These are phyloP conservation scores for Skeletonema menzelii DNA, from an alignment of 108 stramenopile species.

Conservation along the genomic window DNA sequence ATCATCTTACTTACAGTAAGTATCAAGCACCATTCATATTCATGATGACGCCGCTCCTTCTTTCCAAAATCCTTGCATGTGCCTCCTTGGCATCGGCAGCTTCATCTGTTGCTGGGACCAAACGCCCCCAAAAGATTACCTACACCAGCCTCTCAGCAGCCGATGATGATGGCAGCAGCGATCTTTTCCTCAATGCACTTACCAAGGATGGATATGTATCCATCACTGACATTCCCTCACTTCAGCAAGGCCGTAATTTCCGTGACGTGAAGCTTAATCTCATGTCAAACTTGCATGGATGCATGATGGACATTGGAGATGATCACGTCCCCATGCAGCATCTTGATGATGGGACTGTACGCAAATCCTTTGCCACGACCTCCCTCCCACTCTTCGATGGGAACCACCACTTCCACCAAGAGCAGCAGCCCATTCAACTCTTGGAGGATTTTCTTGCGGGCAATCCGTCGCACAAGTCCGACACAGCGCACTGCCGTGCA, in stretches of 20 bases:
- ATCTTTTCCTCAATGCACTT: conserved; percentile 19
- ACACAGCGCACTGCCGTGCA: not conserved
- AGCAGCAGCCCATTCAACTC: conserved; percentile 8
- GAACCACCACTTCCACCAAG: no score
- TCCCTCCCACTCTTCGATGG: conserved; percentile 9
- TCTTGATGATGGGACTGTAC: conserved; percentile 35
- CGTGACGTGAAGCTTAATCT: conserved; percentile 9
- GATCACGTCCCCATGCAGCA: conserved; percentile 1
- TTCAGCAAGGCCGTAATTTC: conserved; percentile 3
- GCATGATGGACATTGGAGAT: conserved; percentile 16
- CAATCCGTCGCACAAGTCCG: not conserved
- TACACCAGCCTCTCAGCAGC: not conserved
- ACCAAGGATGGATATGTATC: conserved; percentile 29
- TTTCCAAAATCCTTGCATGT: no score
- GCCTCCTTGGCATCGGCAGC: no score
- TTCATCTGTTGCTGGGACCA: no score
- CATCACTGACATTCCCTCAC: conserved; percentile 22
- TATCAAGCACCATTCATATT: no score
- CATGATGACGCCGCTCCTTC: no score
- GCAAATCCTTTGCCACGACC: conserved; percentile 25
- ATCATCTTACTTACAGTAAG: no score
- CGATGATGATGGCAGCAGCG: not conserved
- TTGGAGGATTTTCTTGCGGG: not conserved
- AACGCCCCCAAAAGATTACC: not conserved
- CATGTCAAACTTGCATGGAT: conserved; percentile 19